A percentile compares a stretch with the other conserved stretches of the same genome.
These are phyloP conservation scores for Trebouxia gelatinosa DNA, from an alignment of 163 green algal species.

Conservation along the genomic window DNA sequence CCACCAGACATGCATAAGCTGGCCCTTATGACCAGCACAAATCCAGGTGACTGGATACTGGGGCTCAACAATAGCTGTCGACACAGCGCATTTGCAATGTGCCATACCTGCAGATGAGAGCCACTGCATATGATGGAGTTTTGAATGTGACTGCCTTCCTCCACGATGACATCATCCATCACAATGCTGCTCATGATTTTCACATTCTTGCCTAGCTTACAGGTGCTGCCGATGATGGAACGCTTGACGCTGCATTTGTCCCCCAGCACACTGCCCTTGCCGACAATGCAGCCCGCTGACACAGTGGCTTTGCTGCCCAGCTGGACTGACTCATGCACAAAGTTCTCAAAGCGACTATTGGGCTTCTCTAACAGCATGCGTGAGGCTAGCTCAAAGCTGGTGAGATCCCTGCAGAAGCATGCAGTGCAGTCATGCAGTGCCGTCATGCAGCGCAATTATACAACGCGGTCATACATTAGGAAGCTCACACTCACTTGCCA, in stretches of 20 bases:
- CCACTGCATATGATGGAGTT: slow-evolving; percentile 75
- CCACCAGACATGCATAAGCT: no score
- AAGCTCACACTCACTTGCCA: no score
- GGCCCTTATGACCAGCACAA: no score
- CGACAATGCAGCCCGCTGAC: slow-evolving; percentile 75
- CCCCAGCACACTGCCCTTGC: slow-evolving; percentile 60
- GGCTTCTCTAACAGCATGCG: slow-evolving; percentile 40
- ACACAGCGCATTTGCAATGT: no score
- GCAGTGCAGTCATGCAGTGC: no score
- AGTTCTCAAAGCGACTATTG: slow-evolving; percentile 70
- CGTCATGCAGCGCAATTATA: no score
- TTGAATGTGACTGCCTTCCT: slow-evolving; percentile 79
- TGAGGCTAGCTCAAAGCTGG: slow-evolving; percentile 35
- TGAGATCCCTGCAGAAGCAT: slow-evolving; percentile 50
- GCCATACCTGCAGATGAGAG: slow-evolving; percentile 56
- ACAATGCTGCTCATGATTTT: slow-evolving; percentile 85
- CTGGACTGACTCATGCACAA: slow-evolving; percentile 52
- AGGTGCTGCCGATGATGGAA: slow-evolving; percentile 72
- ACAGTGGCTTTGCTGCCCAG: slow-evolving; percentile 60
- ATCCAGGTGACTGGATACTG: no score
- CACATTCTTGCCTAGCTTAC: slow-evolving; percentile 46
- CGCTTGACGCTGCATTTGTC: slow-evolving; percentile 84
- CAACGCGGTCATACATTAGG: no score
- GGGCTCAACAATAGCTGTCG: no score
- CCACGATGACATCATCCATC: slow-evolving; percentile 72